Percentiles rank a stretch among this genome's conserved stretches.
phyloP scores from a whole-genome alignment of 2,329 filamentous ascomycete genomes.

The Ceratocystiopsis sp. region DNA sequence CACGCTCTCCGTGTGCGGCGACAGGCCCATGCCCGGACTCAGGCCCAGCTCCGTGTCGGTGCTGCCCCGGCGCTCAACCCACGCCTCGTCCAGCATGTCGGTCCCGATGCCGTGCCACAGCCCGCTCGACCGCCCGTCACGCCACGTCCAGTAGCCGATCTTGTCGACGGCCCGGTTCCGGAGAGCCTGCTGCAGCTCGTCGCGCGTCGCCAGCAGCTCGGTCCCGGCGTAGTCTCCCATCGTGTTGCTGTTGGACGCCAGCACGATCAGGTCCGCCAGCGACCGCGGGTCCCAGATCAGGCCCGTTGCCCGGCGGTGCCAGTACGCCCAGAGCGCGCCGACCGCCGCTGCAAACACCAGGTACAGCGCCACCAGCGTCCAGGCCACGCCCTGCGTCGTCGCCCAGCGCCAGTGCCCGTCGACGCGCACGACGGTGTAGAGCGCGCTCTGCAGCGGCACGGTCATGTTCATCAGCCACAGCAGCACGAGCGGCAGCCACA shows the following conservation, averaged over 20 bases:
- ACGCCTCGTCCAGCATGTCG: conserved; percentile 5
- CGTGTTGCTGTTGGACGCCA: conserved; percentile 68
- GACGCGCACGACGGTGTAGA: conserved; percentile 49
- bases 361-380: conserved; percentile 63
- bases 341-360: conserved; percentile 43
- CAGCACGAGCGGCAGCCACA: conserved; percentile 48
- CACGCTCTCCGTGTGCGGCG: conserved; percentile 31
- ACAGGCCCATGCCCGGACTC: conserved; percentile 12
- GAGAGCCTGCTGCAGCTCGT: conserved; percentile 35
- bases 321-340: conserved; percentile 43
- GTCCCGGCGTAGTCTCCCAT: conserved; percentile 54
- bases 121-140: conserved; percentile 40
- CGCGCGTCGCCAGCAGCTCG: conserved; percentile 37
- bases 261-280: conserved; percentile 61
- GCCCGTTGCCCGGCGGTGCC: conserved; percentile 50
- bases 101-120: conserved; percentile 64
- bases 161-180: conserved; percentile 44
- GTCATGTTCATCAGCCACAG: conserved; percentile 69
- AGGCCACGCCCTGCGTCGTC: conserved; percentile 59
- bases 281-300: conserved; percentile 74
- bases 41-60: neutral
- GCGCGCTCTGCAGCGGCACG: conserved; percentile 62
- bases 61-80: conserved; percentile 1
- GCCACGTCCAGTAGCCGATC: conserved; percentile 74
- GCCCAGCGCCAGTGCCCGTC: conserved; percentile 57